Percentiles rank a stretch among this genome's conserved stretches.
phyloP scores from a whole-genome alignment of 2,329 filamentous ascomycete genomes.

The Chaetomiaceae sp. region DNA sequence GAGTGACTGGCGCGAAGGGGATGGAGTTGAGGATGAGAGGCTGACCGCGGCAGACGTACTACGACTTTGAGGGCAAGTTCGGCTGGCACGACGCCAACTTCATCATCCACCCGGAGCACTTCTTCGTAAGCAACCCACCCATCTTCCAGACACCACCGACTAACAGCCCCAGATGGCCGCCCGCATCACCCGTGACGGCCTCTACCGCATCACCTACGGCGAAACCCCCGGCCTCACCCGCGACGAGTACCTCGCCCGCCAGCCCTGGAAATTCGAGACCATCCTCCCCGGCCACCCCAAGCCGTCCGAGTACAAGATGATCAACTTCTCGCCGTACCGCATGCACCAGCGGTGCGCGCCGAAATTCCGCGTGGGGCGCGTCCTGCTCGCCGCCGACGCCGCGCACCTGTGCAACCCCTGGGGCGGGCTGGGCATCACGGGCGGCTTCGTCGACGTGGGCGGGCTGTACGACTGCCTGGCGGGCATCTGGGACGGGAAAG shows the following conservation, averaged over 20 bases:
- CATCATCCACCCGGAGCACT: conserved; percentile 58
- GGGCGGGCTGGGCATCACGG: conserved; percentile 59
- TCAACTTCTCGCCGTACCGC: conserved; percentile 56
- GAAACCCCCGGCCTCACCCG: conserved; percentile 49
- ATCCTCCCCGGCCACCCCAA: conserved; percentile 58
- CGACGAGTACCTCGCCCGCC: conserved; percentile 50
- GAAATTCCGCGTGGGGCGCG: conserved; percentile 52
- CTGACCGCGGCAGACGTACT: conserved; percentile 47
- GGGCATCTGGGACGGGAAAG: conserved; percentile 41
- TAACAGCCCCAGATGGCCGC: conserved; percentile 50
- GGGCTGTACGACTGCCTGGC: conserved; percentile 56
- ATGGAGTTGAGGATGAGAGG: neutral
- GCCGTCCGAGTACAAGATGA: conserved; percentile 52
- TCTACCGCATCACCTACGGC: conserved; percentile 62
- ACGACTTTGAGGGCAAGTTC: conserved; percentile 51
- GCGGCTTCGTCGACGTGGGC: conserved; percentile 60
- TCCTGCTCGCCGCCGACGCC: conserved; percentile 57
- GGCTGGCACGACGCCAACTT: conserved; percentile 55
- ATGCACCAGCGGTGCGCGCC: conserved; percentile 58
- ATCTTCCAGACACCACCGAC: neutral
- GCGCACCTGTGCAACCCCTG: conserved; percentile 53
- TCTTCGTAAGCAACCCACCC: conserved; percentile 35
- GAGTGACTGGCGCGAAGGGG: conserved; percentile 19
- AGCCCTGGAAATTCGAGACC: conserved; percentile 50
- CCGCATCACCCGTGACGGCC: conserved; percentile 52